phyloP scores from a whole-genome alignment of 768 basidiomycete species.

The Saitozyma podzolica region DNA sequence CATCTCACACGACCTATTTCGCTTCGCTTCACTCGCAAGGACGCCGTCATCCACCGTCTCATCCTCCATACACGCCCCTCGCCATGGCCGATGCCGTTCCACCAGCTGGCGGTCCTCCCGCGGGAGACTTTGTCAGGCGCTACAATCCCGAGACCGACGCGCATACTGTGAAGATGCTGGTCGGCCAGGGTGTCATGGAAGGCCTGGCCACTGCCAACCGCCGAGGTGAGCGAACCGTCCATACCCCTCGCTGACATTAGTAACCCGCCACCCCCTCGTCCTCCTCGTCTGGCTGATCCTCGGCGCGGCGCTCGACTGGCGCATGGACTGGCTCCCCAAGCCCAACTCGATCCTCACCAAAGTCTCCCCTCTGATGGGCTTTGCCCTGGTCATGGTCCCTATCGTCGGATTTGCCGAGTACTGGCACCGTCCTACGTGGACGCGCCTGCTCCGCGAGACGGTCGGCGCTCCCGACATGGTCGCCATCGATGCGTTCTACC shows the following conservation, averaged over 20 bases:
- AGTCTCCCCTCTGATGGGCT: conserved; percentile 24
- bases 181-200: conserved; percentile 42
- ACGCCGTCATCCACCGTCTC: too few species aligned
- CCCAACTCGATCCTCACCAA: conserved; percentile 11
- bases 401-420: conserved; percentile 27
- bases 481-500: conserved; percentile 20
- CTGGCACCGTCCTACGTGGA: conserved; percentile 28
- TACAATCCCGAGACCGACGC: conserved; percentile 17
- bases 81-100: too few species aligned
- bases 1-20: too few species aligned
- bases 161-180: conserved; percentile 28
- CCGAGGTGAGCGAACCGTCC: not conserved
- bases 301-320: conserved; percentile 17
- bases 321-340: conserved; percentile 15
- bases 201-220: conserved; percentile 31
- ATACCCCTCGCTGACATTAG: conserved; percentile 11
- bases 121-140: conserved; percentile 12
- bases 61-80: too few species aligned
- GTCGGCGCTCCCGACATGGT: conserved; percentile 34
- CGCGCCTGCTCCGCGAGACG: conserved; percentile 15
- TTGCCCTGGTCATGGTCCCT: conserved; percentile 25
- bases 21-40: too few species aligned
- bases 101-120: not conserved
- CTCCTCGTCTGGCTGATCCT: conserved; percentile 14
- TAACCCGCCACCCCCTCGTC: conserved; percentile 21